phyloP scores from a whole-genome alignment of 208 protist species.

The Baffinella frigidus region DNA sequence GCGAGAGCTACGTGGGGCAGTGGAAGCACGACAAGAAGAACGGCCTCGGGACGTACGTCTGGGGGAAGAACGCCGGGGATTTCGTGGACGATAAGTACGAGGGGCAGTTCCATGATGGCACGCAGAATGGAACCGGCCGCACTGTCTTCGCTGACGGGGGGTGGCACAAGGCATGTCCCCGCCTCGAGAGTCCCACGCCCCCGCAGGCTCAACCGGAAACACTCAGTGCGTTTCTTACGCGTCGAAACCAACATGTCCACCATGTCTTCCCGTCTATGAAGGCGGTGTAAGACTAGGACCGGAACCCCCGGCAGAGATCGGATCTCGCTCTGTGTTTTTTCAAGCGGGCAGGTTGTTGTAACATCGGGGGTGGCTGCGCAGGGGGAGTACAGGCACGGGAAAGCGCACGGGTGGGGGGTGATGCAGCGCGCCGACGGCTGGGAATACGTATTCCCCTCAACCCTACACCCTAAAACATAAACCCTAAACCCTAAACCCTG shows the following conservation, averaged over 20 bases:
- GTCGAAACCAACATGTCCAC: background rate
- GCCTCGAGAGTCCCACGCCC: background rate
- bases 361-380: background rate
- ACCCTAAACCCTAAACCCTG: too few relatives aligned
- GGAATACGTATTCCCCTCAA: too few relatives aligned
- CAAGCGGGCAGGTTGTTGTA: background rate
- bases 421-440: background rate
- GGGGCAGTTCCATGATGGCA: background rate
- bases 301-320: too few relatives aligned
- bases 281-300: too few relatives aligned
- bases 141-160: conserved; percentile 22
- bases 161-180: conserved; percentile 33
- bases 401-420: background rate
- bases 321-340: too few relatives aligned
- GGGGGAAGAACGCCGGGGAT: background rate
- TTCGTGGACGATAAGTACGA: conserved; percentile 32
- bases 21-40: background rate
- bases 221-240: background rate
- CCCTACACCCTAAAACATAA: too few relatives aligned
- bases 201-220: background rate
- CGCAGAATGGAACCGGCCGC: background rate
- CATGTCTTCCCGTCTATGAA: too few relatives aligned
- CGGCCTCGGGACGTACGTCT: conserved; percentile 26
- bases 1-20: background rate
- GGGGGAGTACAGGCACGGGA: background rate